phyloP scores from a whole-genome alignment of 257 asterid species.

The Solanum acaule region DNA sequence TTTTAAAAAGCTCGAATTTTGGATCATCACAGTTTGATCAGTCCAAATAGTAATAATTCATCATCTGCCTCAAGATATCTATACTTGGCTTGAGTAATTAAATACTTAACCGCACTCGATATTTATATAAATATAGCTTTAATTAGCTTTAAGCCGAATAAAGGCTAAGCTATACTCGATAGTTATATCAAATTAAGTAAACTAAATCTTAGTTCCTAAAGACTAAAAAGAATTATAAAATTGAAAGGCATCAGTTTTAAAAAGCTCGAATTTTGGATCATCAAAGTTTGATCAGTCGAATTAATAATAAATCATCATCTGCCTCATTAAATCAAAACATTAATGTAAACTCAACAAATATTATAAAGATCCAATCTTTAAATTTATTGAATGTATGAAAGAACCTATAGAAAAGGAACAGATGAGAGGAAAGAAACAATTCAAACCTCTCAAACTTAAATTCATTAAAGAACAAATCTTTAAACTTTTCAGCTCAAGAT shows the following conservation, averaged over 20 bases:
- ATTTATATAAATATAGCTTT: no score
- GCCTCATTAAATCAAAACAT: background rate
- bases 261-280: conserved; percentile 15
- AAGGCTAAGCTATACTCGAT: background rate
- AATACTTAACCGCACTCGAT: background rate
- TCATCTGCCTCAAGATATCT: background rate
- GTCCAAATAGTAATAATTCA: background rate
- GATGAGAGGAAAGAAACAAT: background rate
- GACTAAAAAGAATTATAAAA: background rate
- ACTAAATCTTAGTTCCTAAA: background rate
- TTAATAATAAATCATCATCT: conserved; percentile 2
- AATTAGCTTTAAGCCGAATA: no score
- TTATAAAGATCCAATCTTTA: background rate
- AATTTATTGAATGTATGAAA: background rate
- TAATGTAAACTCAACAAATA: background rate
- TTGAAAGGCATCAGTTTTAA: conserved; percentile 14
- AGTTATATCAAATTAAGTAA: no score
- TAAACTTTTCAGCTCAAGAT: background rate
- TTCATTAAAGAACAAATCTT: background rate
- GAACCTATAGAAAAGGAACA: background rate
- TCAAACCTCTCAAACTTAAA: background rate
- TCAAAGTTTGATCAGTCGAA: conserved; percentile 5
- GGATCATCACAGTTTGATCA: conserved; percentile 6
- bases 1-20: conserved; percentile 16
- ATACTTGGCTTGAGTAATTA: background rate